Conservation (phyloP, 2,329 filamentous ascomycete species). For the Truncatella angustata region DNA sequence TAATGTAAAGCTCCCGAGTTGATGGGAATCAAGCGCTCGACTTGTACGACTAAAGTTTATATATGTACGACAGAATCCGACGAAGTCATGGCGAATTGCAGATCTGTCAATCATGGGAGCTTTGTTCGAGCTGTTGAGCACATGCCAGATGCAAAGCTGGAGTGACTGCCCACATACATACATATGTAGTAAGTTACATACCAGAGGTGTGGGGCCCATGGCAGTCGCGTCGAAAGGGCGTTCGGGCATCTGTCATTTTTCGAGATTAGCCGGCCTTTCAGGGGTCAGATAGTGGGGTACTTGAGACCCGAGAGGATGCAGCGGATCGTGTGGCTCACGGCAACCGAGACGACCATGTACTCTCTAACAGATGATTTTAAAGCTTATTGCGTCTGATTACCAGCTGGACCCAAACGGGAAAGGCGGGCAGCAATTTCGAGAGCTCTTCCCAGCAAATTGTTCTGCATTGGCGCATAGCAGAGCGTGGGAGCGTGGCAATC, state of each 20-base stretch:
- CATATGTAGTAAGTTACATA: too few species aligned
- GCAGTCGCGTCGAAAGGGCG: conserved; percentile 1
- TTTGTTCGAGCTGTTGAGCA: background rate
- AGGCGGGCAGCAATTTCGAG: conserved; percentile 1
- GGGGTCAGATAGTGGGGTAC: background rate
- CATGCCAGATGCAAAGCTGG: conserved; percentile 1
- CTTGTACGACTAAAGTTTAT: too few species aligned
- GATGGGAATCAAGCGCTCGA: too few species aligned
- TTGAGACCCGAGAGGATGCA: background rate
- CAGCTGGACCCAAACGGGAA: conserved; percentile 2
- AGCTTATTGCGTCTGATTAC: conserved; percentile 5
- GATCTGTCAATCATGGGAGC: background rate
- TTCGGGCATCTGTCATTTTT: conserved; percentile 6
- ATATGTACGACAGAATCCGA: too few species aligned
- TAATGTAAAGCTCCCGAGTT: too few species aligned
- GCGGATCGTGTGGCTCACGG: too few species aligned
- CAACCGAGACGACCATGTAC: background rate
- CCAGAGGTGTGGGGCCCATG: background rate
- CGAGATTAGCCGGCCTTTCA: background rate
- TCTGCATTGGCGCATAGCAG: conserved; percentile 1
- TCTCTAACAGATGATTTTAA: conserved; percentile 4
- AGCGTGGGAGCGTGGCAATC: conserved; percentile 8
- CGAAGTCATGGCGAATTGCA: background rate
- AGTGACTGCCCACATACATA: too few species aligned
- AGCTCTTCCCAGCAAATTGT: conserved; percentile 10